Conservation (phyloP, 805 yeast genomes). For the Teunomyces funiuensis region DNA sequence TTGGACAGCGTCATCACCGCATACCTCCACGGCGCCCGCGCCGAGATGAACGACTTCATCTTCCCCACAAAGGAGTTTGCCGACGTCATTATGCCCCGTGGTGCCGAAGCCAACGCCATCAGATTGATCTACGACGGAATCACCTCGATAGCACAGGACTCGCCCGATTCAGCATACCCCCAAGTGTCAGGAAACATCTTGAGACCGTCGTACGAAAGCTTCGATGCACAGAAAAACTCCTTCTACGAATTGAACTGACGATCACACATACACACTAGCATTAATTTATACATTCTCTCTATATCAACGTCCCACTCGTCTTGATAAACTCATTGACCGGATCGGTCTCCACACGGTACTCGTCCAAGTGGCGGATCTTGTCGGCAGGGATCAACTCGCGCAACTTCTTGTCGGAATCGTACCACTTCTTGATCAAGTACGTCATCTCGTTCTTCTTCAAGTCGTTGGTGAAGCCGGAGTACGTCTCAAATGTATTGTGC, state of each 20-base stretch:
- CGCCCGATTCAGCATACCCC: conserved; percentile 9
- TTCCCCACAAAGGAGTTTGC: conserved; percentile 70
- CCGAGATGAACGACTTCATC: conserved; percentile 67
- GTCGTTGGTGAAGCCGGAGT: conserved; percentile 42
- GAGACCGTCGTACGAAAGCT: conserved; percentile 23
- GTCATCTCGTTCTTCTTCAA: conserved; percentile 54
- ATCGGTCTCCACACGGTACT: conserved; percentile 53
- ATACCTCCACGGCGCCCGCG: conserved; percentile 58
- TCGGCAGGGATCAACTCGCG: conserved; percentile 55
- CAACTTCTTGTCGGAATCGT: conserved; percentile 58
- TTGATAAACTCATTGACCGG: conserved; percentile 46
- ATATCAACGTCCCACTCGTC: conserved; percentile 14
- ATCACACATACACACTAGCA: neutral
- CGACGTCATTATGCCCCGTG: conserved; percentile 72
- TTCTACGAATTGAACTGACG: conserved; percentile 42
- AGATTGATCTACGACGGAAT: conserved; percentile 65
- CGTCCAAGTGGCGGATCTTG: conserved; percentile 42
- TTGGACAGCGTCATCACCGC: conserved; percentile 39
- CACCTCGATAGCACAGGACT: conserved; percentile 29
- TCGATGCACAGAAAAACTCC: conserved; percentile 36
- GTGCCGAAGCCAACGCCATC: conserved; percentile 60
- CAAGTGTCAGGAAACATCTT: conserved; percentile 23
- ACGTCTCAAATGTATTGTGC: conserved; percentile 53
- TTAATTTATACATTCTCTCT: conserved; percentile 4
- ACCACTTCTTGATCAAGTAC: conserved; percentile 67